Conservation (phyloP, 306 rosid species). For the Casuarina equisetifolia region DNA sequence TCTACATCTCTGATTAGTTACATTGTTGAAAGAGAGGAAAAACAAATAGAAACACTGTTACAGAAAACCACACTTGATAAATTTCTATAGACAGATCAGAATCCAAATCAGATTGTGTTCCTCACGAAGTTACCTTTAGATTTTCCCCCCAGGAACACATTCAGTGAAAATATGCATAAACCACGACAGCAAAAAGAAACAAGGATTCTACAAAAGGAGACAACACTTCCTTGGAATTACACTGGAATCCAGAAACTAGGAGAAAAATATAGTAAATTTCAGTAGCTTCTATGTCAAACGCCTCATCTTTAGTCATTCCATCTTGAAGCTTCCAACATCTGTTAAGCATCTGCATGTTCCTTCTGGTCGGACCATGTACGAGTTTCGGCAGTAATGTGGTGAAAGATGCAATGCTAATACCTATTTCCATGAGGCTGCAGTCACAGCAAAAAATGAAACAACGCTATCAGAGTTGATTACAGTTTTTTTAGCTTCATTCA, state of each 20-base stretch:
- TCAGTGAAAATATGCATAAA: slow-evolving; percentile 20
- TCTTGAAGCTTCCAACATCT: background rate
- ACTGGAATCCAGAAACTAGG: slow-evolving; percentile 15
- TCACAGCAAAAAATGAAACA: slow-evolving; percentile 17
- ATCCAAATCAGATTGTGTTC: slow-evolving; percentile 17
- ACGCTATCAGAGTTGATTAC: slow-evolving; percentile 22
- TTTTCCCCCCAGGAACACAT: background rate
- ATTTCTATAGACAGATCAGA: slow-evolving; percentile 22
- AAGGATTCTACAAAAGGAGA: slow-evolving; percentile 28
- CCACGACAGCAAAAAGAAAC: slow-evolving; percentile 7
- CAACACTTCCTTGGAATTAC: slow-evolving; percentile 25
- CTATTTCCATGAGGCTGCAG: slow-evolving; percentile 67
- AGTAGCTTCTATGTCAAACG: slow-evolving; percentile 26
- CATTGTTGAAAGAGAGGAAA: background rate
- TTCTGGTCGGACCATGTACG: background rate
- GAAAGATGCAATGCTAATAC: slow-evolving; percentile 40
- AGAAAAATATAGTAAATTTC: slow-evolving; percentile 21
- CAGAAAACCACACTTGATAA: slow-evolving; percentile 6
- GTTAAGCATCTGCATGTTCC: background rate
- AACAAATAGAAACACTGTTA: background rate
- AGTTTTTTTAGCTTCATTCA: background rate
- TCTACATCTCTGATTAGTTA: background rate
- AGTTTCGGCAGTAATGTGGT: background rate
- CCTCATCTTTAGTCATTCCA: background rate
- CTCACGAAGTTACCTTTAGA: slow-evolving; percentile 9